These are phyloP conservation scores for Colletotrichum plurivorum DNA, from an alignment of 2,329 filamentous ascomycete species.

Conservation along the genomic window DNA sequence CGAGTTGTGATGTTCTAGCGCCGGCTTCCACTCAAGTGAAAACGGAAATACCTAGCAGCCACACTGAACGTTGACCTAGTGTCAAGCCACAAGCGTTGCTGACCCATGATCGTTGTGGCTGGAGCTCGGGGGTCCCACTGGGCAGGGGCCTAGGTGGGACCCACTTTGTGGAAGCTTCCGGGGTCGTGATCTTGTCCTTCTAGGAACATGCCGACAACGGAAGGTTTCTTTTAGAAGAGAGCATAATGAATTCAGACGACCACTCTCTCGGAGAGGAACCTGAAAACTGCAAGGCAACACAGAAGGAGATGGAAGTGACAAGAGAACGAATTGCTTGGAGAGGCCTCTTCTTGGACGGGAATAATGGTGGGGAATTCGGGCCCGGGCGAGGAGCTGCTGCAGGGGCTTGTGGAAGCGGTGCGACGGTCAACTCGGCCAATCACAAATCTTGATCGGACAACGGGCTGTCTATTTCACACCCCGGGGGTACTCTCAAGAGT, in stretches of 20 bases:
- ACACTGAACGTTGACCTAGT: constrained; percentile 4
- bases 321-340: too few relatives aligned
- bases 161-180: neutral
- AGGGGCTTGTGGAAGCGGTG: constrained; percentile 16
- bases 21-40: constrained; percentile 7
- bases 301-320: too few relatives aligned
- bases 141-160: neutral
- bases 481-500: neutral
- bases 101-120: constrained; percentile 14
- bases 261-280: too few relatives aligned
- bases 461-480: constrained; percentile 6
- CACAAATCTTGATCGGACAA: neutral
- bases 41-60: constrained; percentile 17
- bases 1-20: constrained; percentile 34
- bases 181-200: neutral
- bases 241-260: too few relatives aligned
- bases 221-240: too few relatives aligned
- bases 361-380: constrained; percentile 12
- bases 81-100: constrained; percentile 8
- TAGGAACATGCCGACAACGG: too few relatives aligned
- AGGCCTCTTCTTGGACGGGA: too few relatives aligned
- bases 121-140: neutral
- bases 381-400: constrained; percentile 23
- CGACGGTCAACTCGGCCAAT: constrained; percentile 9
- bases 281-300: too few relatives aligned